Base-by-base conservation (phyloP, 306 rosid species). In the Urtica urens region DNA sequence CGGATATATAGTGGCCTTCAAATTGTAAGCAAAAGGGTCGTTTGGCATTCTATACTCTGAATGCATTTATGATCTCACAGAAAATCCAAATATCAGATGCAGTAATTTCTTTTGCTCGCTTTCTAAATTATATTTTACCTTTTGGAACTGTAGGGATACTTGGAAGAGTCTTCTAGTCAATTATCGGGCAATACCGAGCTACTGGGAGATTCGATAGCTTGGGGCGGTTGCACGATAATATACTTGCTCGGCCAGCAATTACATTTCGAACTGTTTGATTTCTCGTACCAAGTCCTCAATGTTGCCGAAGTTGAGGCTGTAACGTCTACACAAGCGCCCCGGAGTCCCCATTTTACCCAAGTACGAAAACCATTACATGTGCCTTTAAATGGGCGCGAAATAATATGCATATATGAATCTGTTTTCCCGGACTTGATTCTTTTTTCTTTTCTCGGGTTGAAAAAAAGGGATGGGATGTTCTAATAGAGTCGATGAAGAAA, bases 181-280 rank as follows among this genome's bases (percentile, higher is more conserved):
- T 52, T 73, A 46, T 69, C 95, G 68, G 77, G 57, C 69, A 76
- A 68, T 68, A 80, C 63, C 43, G 93, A 84, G 68, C 61, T 57
- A 76, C 79, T 90, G 55, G 97, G 97, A 56, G 97, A 90, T 69
- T 90, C 97, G 35, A 75, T 81, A n/a, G 95, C 97, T 34, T 90
- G 97, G 97, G 97, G 97, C 20, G 97, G 92, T 57, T 90, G 97
- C 79, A 90, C 97, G 58, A 66, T 90, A 55, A 80, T 90, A 58
- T 84, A 90, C 72, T 69, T 90, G 80, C 95, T 90, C 42, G 97
- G 97, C 52, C 97, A 90, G 57, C 97, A 90, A 65, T 73, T 84
- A 45, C 95, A 90, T 68, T 90, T 90, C 54, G 95, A 84, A 84
- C 88, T 90, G 73, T 81, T 90, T 59, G 97, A 90, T 74, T 90